Conservation (phyloP, 2,329 filamentous ascomycete genomes). For the Apiospora aurea region DNA sequence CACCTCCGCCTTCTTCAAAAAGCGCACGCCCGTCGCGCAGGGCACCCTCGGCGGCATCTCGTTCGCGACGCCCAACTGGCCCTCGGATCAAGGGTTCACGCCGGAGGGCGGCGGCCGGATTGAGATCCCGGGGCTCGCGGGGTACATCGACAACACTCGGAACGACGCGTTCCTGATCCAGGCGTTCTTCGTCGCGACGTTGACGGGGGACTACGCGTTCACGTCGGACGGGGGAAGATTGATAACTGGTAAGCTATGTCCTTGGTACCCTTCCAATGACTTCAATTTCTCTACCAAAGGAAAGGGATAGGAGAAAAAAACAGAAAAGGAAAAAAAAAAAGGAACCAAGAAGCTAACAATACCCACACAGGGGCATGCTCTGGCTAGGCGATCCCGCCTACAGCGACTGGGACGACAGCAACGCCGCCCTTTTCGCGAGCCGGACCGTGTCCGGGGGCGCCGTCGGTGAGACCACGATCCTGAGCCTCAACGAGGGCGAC, state of each 20-base stretch:
- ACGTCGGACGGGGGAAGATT: slow-evolving; percentile 15
- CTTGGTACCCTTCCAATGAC: neutral
- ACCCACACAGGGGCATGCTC: slow-evolving; percentile 24
- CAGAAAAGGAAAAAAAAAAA: neutral
- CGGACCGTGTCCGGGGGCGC: slow-evolving; percentile 40
- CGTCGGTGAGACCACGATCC: slow-evolving; percentile 11
- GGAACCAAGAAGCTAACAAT: neutral
- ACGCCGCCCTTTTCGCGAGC: slow-evolving; percentile 30
- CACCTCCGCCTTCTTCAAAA: slow-evolving; percentile 28
- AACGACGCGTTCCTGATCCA: slow-evolving; percentile 28
- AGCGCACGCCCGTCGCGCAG: slow-evolving; percentile 20
- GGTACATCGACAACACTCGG: neutral
- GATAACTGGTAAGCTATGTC: slow-evolving; percentile 28
- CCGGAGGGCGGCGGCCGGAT: neutral
- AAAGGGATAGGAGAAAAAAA: neutral
- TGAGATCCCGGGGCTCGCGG: slow-evolving; percentile 19
- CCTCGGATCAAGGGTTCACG: slow-evolving; percentile 11
- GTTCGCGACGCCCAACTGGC: slow-evolving; percentile 17
- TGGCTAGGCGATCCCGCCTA: slow-evolving; percentile 30
- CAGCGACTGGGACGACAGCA: slow-evolving; percentile 29
- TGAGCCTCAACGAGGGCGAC: slow-evolving; percentile 29
- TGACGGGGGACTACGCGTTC: slow-evolving; percentile 28
- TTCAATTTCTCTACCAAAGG: neutral
- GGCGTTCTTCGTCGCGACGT: slow-evolving; percentile 31
- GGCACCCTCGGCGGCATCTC: slow-evolving; percentile 24